A percentile compares a stretch with the other conserved stretches of the same genome.
Conservation (phyloP, 2,329 filamentous ascomycete species). For the Peltaster fructicola region DNA sequence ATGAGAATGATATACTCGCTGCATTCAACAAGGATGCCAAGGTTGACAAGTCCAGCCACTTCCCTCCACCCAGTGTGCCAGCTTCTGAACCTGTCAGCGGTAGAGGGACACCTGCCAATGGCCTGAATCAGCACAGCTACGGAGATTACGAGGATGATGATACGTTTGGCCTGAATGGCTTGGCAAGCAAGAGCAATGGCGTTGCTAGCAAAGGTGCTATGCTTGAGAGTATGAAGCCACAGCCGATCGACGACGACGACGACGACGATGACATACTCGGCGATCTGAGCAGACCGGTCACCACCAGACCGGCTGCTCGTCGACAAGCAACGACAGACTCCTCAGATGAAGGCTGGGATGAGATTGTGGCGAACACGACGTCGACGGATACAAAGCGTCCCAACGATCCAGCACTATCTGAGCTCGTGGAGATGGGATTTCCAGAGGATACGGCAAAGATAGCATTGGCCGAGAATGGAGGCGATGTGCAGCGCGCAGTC, state of each 20-base stretch:
- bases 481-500: slow-evolving; percentile 72
- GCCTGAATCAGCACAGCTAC: background rate
- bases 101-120: slow-evolving; percentile 21
- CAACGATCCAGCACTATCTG: slow-evolving; percentile 64
- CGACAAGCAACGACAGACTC: background rate
- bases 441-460: slow-evolving; percentile 64
- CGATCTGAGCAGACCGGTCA: slow-evolving; percentile 40
- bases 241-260: slow-evolving; percentile 4
- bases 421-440: slow-evolving; percentile 91
- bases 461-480: slow-evolving; percentile 64
- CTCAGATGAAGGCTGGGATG: slow-evolving; percentile 7
- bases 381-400: slow-evolving; percentile 22
- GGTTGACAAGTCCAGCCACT: slow-evolving; percentile 42
- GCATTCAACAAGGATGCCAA: slow-evolving; percentile 42
- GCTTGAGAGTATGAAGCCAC: no score
- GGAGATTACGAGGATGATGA: slow-evolving; percentile 54
- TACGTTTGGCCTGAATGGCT: slow-evolving; percentile 56
- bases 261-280: slow-evolving; percentile 49
- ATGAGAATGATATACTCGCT: slow-evolving; percentile 42
- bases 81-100: slow-evolving; percentile 20
- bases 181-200: slow-evolving; percentile 9
- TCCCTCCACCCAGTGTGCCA: slow-evolving; percentile 31
- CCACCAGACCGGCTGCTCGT: slow-evolving; percentile 21
- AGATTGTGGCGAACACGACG: slow-evolving; percentile 1
- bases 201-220: no score